Evolutionary conservation across 1,284 basidiomycete genomes (phyloP).

Genomic region (Schizophyllum amplum): DNA sequence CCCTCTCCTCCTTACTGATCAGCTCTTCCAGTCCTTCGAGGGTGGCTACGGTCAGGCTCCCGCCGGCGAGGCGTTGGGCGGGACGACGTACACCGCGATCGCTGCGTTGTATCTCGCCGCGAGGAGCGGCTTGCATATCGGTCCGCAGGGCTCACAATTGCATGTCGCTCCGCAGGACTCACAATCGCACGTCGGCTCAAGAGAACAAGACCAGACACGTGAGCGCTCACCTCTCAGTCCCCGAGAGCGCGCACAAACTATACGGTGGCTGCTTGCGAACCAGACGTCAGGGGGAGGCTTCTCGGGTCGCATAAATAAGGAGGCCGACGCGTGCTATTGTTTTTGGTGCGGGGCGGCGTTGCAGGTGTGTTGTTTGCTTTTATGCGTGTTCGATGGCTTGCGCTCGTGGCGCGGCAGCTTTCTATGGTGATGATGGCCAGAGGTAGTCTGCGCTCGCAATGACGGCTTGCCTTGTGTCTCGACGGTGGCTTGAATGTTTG

Average conservation of each 20-base stretch:
- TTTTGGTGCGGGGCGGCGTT: conserved; percentile 88
- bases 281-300: conserved; percentile 71
- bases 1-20: neutral
- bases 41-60: conserved; percentile 86
- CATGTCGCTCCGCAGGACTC: too few species aligned
- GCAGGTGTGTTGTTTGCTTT: too few species aligned
- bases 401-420: too few species aligned
- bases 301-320: conserved; percentile 79
- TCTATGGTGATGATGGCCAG: too few species aligned
- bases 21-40: conserved; percentile 68
- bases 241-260: conserved; percentile 41
- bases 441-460: too few species aligned
- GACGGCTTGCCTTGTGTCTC: too few species aligned
- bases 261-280: conserved; percentile 74
- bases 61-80: conserved; percentile 81
- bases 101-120: conserved; percentile 63
- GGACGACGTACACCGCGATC: conserved; percentile 88
- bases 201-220: too few species aligned
- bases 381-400: too few species aligned
- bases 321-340: conserved; percentile 87
- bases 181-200: too few species aligned
- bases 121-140: too few species aligned
- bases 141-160: too few species aligned
- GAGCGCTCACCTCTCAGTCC: conserved; percentile 31
- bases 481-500: too few species aligned